Evolutionary conservation across 306 rosid species (phyloP).

Genomic region (Macrotyloma uniflorum): DNA sequence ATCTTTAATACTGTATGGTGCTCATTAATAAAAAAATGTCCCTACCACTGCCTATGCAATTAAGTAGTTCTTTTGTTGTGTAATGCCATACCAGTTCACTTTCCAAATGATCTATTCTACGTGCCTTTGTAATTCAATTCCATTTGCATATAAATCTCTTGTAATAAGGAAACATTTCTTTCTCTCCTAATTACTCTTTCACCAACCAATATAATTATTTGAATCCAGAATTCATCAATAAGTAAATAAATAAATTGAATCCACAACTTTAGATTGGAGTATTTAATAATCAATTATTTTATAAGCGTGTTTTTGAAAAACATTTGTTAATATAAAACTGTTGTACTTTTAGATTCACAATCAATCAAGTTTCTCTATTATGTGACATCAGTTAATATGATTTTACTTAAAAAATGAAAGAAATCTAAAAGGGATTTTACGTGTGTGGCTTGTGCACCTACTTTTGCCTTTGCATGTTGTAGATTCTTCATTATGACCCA

Average conservation of each 20-base stretch:
- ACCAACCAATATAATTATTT: constrained; percentile 27
- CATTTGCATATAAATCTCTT: constrained; percentile 30
- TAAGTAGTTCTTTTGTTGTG: neutral
- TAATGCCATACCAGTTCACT: constrained; percentile 21
- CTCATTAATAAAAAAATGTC: neutral
- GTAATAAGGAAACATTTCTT: constrained; percentile 18
- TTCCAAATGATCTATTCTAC: constrained; percentile 22
- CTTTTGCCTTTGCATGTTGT: no score
- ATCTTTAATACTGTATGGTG: constrained; percentile 9
- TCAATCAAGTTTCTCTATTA: no score
- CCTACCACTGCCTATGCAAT: neutral
- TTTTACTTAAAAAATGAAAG: no score
- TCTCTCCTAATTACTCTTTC: constrained; percentile 20
- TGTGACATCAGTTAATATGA: no score
- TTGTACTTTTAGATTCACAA: no score
- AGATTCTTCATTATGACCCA: no score
- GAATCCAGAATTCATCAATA: neutral
- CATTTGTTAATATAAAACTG: neutral
- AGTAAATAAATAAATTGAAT: neutral
- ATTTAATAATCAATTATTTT: neutral
- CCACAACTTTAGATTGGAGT: neutral
- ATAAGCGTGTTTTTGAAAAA: neutral
- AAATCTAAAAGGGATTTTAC: no score
- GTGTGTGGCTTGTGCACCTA: no score
- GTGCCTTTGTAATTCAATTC: constrained; percentile 12